Conservation (phyloP, 176 grass and related monocot species). For the Melocanna baccifera region DNA sequence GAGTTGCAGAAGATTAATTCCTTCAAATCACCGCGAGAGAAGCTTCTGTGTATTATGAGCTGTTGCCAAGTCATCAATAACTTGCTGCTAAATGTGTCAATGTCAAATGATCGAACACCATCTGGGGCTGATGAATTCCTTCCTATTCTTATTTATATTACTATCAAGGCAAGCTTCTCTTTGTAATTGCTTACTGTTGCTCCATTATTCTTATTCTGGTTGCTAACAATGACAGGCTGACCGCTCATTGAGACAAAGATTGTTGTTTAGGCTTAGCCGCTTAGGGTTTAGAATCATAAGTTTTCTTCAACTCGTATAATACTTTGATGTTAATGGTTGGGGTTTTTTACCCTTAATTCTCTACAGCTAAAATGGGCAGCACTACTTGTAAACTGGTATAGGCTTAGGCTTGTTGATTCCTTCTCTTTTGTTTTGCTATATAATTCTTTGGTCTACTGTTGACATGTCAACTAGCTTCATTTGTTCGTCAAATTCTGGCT, state of each 20-base stretch:
- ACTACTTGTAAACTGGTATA: background rate
- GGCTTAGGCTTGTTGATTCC: background rate
- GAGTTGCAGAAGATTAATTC: constrained; percentile 92
- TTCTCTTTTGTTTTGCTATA: background rate
- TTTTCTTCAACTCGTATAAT: background rate
- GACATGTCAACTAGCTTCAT: background rate
- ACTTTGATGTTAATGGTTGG: background rate
- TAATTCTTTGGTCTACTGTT: background rate
- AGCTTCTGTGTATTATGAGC: constrained; percentile 82
- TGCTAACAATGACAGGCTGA: background rate
- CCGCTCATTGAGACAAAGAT: background rate
- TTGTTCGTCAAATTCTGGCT: background rate
- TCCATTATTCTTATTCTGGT: background rate
- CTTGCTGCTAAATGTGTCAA: constrained; percentile 76
- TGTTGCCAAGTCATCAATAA: constrained; percentile 97
- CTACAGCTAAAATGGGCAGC: background rate
- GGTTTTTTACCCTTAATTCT: background rate
- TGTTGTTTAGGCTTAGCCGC: background rate
- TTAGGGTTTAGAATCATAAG: background rate
- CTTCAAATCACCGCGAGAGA: constrained; percentile 79
- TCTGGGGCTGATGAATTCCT: constrained; percentile 96
- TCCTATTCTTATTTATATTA: constrained; percentile 89
- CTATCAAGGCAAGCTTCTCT: constrained; percentile 73
- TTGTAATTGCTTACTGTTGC: constrained; percentile 26
- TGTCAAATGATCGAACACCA: constrained; percentile 54